Evolutionary conservation across 306 rosid species (phyloP), one percentile per base, ranked within the genome.

Genomic region (Dalbergia oliveri): DNA sequence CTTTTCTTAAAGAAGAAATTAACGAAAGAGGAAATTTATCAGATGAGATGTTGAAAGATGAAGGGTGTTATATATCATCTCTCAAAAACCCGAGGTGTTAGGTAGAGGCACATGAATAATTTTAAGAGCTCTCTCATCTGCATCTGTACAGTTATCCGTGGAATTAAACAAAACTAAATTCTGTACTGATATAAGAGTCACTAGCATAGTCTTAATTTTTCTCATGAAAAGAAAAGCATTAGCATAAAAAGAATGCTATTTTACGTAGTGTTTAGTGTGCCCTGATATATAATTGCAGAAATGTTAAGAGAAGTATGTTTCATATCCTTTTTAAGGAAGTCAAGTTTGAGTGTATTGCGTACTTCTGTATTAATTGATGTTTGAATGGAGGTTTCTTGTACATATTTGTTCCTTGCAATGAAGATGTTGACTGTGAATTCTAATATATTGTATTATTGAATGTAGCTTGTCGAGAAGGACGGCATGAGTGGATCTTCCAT

Each of bases 381-480:
- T 56, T 69, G 11, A 62, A 33, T 82, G 23, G 50, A 43, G 23
- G 33, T 72, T 62, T 63, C 19, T 66, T 58, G 21, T 47, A 50
- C 19, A 6, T 57, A 26, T 73, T 37, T 60, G 6, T 12, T 82
- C 13, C 26, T 59, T 60, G 63, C 63, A 54, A 16, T 59, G 37
- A 33, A 16, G 5, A 11, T 66, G 34, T 54, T 69, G 21, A 37
- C 69, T 21, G 51, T 47, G 54, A 1, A 21, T 76, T 80, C 71
- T 75, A 54, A 75, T 49, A 56, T 18, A 5, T 73, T 60, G n/a
- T 76, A 66, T 79, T 82, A 63, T 56, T 75, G 58, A 70, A 51
- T 83, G 85, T 69, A 93, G 98, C 82, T 57, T 78, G 80, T 67
- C 13, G 89, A 78, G 66, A 65, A 73, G 62, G 89, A 74, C 53